Evolutionary conservation across 352 stramenopile species (phyloP), one percentile per base, ranked within the genome.

Genomic region (Globisporangium echinulatum): DNA sequence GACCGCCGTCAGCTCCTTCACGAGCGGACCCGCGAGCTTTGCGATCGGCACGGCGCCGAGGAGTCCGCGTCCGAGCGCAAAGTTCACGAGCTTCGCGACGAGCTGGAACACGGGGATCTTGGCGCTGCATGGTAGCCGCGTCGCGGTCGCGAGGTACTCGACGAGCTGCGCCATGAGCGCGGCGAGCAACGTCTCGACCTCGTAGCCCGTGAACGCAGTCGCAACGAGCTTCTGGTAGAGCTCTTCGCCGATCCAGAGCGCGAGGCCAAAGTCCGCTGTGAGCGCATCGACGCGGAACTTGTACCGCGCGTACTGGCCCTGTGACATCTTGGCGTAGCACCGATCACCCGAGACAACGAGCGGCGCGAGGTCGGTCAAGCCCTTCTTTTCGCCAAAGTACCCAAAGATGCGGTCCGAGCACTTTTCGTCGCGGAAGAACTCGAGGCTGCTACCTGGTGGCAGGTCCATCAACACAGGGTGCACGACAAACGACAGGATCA

Each of bases 381-480:
- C 81, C 36, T 76, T 77, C 50, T 87, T 88, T 37, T 89, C 81
- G 5, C 77, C 81, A 57, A 88, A 92, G 54, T 87, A 92, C 14
- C 81, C 79, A 42, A 85, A 87, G n/a, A 90, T 64, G 5, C 75
- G 72, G 55, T 81, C 68, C 7, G 71, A 72, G 59, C 83, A 92
- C 4, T 70, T 66, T 19, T 85, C 75, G 40, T 92, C 83, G 17
- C 58, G 62, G 54, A 86, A 92, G 51, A 92, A 86, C 38, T 90
- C 79, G 44, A 92, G 62, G 39, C 81, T 85, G 37, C 73, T 82
- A 17, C 83, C 81, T 17, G 80, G 72, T 9, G 81, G 81, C 33
- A 90, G 67, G 51, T 90, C 83, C 83, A 92, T 92, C 14, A 92
- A 57, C 10, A 90, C 83, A 7, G 83, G 83, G 39, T 92, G 83